Conservation (phyloP, 257 asterid species). For the Paraleonurus japonicus region DNA sequence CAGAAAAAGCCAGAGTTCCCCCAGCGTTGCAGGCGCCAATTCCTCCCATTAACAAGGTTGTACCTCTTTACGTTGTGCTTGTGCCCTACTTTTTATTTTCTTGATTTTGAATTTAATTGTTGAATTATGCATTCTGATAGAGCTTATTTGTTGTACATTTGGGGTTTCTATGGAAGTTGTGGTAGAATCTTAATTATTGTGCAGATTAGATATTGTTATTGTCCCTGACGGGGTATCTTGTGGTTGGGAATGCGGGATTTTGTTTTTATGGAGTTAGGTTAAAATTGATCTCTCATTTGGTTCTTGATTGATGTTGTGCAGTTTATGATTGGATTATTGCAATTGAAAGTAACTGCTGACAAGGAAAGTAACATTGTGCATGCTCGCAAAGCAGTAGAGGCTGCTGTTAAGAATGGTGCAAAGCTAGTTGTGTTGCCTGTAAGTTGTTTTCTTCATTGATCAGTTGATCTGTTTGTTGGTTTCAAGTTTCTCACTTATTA, state of each 20-base stretch:
- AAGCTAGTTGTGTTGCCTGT: constrained; percentile 89
- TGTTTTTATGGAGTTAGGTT: neutral
- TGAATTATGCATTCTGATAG: neutral
- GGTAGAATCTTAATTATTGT: constrained; percentile 3
- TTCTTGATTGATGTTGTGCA: constrained; percentile 33
- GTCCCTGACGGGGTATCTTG: neutral
- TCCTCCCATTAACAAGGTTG: constrained; percentile 67
- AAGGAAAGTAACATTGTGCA: constrained; percentile 76
- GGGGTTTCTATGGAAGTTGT: neutral
- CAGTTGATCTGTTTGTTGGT: neutral
- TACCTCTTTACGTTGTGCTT: neutral
- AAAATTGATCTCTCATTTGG: neutral
- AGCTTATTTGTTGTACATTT: neutral
- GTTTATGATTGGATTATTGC: constrained; percentile 88
- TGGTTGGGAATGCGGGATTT: neutral
- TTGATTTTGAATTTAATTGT: neutral
- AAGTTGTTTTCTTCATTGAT: constrained; percentile 27
- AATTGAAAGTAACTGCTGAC: constrained; percentile 77
- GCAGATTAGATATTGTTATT: neutral
- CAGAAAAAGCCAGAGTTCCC: constrained; percentile 80
- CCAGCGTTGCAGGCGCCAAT: constrained; percentile 50
- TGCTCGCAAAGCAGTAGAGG: constrained; percentile 73
- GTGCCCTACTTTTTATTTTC: neutral
- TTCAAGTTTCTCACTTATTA: neutral
- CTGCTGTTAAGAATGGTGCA: constrained; percentile 85